phyloP scores from a whole-genome alignment of 2,329 filamentous ascomycete species.

The Onygenales sp. region DNA sequence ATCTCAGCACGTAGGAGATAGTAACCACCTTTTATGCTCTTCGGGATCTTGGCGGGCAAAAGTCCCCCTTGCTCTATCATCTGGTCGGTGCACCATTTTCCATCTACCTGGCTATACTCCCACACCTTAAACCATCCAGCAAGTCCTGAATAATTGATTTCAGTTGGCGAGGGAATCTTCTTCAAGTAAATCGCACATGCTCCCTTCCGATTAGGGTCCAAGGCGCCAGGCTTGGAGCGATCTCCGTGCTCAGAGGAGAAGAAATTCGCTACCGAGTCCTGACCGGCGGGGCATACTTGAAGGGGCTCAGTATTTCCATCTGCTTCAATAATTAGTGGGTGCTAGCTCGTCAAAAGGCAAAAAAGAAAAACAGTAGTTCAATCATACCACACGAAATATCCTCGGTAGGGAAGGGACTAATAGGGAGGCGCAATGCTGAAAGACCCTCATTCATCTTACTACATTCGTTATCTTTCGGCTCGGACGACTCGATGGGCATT shows the following conservation, averaged over 20 bases:
- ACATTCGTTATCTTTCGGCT: no score
- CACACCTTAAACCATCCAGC: constrained; percentile 72
- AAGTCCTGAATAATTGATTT: constrained; percentile 45
- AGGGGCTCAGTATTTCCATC: no score
- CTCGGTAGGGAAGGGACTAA: no score
- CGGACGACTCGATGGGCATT: no score
- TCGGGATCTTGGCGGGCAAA: constrained; percentile 53
- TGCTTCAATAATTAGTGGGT: no score
- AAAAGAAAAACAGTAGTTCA: no score
- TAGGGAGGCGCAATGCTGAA: no score
- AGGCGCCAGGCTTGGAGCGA: constrained; percentile 42
- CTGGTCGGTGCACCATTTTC: constrained; percentile 61
- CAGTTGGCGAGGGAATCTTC: constrained; percentile 49
- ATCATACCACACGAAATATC: no score
- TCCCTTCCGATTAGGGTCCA: constrained; percentile 56
- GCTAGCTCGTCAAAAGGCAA: no score
- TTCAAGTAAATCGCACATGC: constrained; percentile 69
- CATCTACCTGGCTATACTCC: constrained; percentile 49
- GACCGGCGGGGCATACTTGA: no score
- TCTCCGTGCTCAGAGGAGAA: constrained; percentile 42
- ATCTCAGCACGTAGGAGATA: constrained; percentile 66
- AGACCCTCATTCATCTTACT: no score
- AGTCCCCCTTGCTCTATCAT: constrained; percentile 56
- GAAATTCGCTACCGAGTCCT: no score
- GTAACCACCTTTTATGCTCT: constrained; percentile 52